A percentile compares a stretch with the other conserved stretches of the same genome.
phyloP scores from a whole-genome alignment of 257 asterid species.

The Nicotiana undulata region DNA sequence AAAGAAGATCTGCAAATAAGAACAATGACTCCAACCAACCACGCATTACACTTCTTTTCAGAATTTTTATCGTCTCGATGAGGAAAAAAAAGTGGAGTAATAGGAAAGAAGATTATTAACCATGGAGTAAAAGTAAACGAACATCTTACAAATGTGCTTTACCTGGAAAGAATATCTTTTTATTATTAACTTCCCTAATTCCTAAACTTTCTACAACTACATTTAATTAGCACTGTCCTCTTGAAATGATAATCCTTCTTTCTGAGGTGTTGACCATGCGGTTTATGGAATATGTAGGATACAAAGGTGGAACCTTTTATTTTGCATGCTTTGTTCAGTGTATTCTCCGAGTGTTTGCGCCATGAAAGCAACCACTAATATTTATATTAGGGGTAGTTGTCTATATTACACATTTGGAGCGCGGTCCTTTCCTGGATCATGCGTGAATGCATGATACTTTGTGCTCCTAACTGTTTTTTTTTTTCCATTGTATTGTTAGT shows the following conservation, averaged over 20 bases:
- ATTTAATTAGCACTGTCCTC: not conserved
- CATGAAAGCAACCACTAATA: accelerated
- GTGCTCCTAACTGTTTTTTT: accelerated
- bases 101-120: not conserved
- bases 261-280: not conserved
- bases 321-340: not conserved
- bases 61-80: not conserved
- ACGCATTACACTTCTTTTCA: not conserved
- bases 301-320: not conserved
- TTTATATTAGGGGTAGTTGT: accelerated
- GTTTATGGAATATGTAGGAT: not conserved
- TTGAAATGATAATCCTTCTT: not conserved
- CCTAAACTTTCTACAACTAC: not conserved
- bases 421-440: accelerated
- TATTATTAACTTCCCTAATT: not conserved
- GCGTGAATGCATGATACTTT: no score
- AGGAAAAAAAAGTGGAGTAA: not conserved
- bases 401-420: no score
- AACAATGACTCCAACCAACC: not conserved
- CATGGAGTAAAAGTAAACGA: not conserved
- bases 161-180: not conserved
- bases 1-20: not conserved
- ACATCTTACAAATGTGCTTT: not conserved
- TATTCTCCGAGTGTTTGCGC: no score
- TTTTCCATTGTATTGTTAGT: not conserved